Base-by-base conservation (phyloP, 1,139 yeast genomes). In the Tardiomyces digboiensis region DNA sequence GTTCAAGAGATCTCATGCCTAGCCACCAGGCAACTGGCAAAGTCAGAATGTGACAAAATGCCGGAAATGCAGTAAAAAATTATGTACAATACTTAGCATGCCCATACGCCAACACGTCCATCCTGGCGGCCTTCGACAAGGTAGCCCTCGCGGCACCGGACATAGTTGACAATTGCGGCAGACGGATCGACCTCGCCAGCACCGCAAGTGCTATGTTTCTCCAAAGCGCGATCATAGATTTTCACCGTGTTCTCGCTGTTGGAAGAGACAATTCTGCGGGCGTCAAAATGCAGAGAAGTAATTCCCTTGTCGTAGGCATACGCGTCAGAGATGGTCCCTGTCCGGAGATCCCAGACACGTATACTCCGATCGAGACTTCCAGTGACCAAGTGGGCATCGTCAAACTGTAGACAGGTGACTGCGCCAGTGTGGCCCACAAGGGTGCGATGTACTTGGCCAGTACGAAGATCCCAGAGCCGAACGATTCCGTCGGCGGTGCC, bases 401-500 rank as follows among this genome's bases (percentile, higher is more conserved):
- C 87, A 61, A 83, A 82, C 57, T 80, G 83, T 37, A 83, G 64
- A 38, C 82, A 69, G 0, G 88, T 78, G 16, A 83, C 76, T 2
- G 87, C 78, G 2, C 80, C 83, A 0, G 83, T 78, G 58, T 82
- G 91, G 1, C 89, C 89, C 38, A 76, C 69, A 29, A 83, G 63
- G 8, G 81, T 71, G 47, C 88, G 69, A 38, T 80, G 77, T 12
- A 80, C 82, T 51, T 77, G 80, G 4, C 87, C 87, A 21, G 77
- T 70, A 49, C 89, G 71, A 50, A 82, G 62, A 61, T 83, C 91
- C 91, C 91, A 83, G 38, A 83, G 65, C 45, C 89, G 65, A 8
- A 83, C 86, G 7, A 79, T 59, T 10, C 89, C 89, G 57, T 83
- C 91, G 39, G 78, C 79, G 0, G 88, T 78, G 26, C 91, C 91